Percentiles rank a stretch among this genome's conserved stretches.
Conservation (phyloP, 2,329 filamentous ascomycete genomes). For the Aspergillus persii region DNA sequence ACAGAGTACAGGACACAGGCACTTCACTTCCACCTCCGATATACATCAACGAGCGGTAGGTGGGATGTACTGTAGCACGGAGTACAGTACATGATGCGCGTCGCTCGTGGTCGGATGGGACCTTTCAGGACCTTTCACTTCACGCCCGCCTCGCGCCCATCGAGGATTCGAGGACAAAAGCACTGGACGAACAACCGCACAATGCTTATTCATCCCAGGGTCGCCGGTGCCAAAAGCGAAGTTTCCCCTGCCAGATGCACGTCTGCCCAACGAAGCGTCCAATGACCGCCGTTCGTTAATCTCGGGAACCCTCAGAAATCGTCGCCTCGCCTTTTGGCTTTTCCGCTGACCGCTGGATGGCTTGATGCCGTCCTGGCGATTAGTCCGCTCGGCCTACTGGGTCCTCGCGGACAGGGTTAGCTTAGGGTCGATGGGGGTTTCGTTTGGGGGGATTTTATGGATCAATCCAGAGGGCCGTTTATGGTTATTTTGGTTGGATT, state of each 20-base stretch:
- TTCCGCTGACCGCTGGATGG: slow-evolving; percentile 28
- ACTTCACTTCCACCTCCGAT: background rate
- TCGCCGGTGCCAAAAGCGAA: slow-evolving; percentile 11
- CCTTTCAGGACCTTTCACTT: background rate
- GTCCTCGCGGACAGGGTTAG: background rate
- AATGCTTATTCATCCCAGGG: slow-evolving; percentile 17
- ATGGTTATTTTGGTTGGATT: slow-evolving; percentile 8
- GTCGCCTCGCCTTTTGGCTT: slow-evolving; percentile 32
- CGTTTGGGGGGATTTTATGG: slow-evolving; percentile 7
- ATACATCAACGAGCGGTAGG: background rate
- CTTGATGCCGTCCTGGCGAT: slow-evolving; percentile 7
- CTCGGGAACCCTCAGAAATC: slow-evolving; percentile 31
- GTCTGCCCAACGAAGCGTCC: slow-evolving; percentile 40
- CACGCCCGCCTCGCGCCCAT: background rate
- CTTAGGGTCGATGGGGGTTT: slow-evolving; percentile 7
- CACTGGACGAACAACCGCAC: slow-evolving; percentile 7
- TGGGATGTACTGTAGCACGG: background rate
- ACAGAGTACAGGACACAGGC: too few species aligned
- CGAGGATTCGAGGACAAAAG: slow-evolving; percentile 4
- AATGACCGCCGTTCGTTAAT: slow-evolving; percentile 28
- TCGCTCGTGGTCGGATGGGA: background rate
- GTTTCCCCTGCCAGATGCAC: slow-evolving; percentile 23
- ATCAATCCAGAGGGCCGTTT: slow-evolving; percentile 10
- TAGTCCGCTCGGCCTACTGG: slow-evolving; percentile 7
- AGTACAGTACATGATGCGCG: background rate